Conservation (phyloP, 2,329 filamentous ascomycete species). For the Balansia obtecta region DNA sequence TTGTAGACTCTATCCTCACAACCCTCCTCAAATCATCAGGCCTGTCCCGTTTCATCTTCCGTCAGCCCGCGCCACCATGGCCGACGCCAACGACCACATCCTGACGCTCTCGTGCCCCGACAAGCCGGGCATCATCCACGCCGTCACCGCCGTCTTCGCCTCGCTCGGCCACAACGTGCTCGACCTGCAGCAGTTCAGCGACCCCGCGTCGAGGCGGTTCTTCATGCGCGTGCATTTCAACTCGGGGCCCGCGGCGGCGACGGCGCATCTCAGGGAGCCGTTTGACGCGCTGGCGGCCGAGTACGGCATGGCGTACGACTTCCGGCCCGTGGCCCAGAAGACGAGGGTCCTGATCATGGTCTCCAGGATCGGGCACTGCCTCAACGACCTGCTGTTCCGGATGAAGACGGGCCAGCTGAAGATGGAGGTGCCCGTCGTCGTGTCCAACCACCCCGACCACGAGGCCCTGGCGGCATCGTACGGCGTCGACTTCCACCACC, state of each 20-base stretch:
- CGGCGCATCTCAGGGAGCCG: conserved; percentile 37
- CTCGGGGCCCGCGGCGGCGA: conserved; percentile 39
- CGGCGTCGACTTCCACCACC: conserved; percentile 67
- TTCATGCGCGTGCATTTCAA: conserved; percentile 79
- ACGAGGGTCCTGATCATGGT: conserved; percentile 77
- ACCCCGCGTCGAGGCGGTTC: conserved; percentile 61
- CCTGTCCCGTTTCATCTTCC: too few relatives aligned
- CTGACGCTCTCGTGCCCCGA: conserved; percentile 77
- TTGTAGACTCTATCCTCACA: too few relatives aligned
- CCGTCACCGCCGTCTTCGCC: conserved; percentile 68
- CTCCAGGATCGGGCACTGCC: conserved; percentile 76
- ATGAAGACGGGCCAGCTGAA: conserved; percentile 60
- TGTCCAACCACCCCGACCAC: conserved; percentile 74
- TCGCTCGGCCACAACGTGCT: conserved; percentile 66
- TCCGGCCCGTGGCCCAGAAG: conserved; percentile 56
- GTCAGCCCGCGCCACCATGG: too few relatives aligned
- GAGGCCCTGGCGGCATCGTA: conserved; percentile 56
- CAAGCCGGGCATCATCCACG: conserved; percentile 74
- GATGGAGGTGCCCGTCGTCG: conserved; percentile 60
- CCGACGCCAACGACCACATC: conserved; percentile 47
- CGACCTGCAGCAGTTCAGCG: conserved; percentile 75
- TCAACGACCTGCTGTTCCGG: conserved; percentile 75
- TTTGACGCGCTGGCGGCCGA: conserved; percentile 50
- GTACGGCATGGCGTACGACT: conserved; percentile 58
- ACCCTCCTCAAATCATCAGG: too few relatives aligned